A percentile compares a stretch with the other conserved stretches of the same genome.
phyloP scores from a whole-genome alignment of 805 yeast species.

The Sporopachydermia lactativora region DNA sequence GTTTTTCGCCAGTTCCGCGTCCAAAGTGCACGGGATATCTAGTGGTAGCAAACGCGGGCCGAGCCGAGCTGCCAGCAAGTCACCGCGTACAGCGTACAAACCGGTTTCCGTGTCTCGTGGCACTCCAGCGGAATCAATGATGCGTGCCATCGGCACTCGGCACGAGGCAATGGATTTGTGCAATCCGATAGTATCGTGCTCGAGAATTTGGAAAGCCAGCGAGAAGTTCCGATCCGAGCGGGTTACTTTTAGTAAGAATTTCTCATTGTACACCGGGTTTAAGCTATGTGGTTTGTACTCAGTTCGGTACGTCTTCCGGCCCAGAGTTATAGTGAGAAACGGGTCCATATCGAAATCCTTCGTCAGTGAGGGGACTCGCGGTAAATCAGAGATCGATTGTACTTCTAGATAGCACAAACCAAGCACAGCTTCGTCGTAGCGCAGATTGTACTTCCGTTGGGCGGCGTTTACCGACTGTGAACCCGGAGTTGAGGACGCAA shows the following conservation, averaged over 20 bases:
- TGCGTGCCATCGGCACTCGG: constrained; percentile 37
- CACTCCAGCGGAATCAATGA: constrained; percentile 21
- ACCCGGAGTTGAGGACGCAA: constrained; percentile 2
- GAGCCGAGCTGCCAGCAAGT: constrained; percentile 7
- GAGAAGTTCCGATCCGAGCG: constrained; percentile 52
- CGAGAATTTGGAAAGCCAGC: constrained; percentile 61
- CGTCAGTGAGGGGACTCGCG: constrained; percentile 53
- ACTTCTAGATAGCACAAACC: constrained; percentile 77
- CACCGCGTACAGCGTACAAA: constrained; percentile 15
- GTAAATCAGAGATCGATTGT: constrained; percentile 59
- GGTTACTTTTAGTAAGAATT: constrained; percentile 63
- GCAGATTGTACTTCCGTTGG: background rate
- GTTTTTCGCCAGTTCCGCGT: constrained; percentile 5
- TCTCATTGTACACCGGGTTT: constrained; percentile 71
- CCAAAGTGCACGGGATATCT: background rate
- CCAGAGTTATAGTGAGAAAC: constrained; percentile 82
- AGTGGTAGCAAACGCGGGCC: background rate
- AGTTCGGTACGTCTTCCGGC: constrained; percentile 75
- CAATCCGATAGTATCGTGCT: constrained; percentile 69
- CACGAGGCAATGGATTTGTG: constrained; percentile 73
- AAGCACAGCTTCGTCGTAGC: constrained; percentile 8
- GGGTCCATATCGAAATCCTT: constrained; percentile 94
- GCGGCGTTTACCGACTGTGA: background rate
- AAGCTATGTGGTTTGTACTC: constrained; percentile 72
- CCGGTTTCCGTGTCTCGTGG: constrained; percentile 21